phyloP scores from a whole-genome alignment of 257 asterid species.

The Solanum phureja region DNA sequence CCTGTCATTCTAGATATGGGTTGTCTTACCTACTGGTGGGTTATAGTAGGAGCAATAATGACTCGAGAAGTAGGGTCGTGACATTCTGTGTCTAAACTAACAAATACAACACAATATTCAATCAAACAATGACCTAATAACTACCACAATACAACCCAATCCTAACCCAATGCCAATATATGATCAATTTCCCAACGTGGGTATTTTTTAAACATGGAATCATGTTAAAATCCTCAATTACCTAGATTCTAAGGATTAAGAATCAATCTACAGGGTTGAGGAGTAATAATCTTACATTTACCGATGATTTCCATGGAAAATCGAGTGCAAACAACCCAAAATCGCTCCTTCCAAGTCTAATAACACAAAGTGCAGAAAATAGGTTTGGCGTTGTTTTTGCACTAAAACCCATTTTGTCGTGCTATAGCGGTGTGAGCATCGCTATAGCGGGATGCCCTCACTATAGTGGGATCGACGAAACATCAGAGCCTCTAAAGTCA shows the following conservation, averaged over 20 bases:
- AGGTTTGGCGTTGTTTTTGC: neutral
- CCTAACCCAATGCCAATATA: neutral
- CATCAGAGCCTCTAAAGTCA: neutral
- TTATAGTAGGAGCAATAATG: too few relatives aligned
- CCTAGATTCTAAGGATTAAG: neutral
- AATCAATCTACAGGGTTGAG: neutral
- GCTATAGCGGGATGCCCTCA: neutral
- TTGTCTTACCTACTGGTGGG: too few relatives aligned
- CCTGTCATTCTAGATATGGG: too few relatives aligned
- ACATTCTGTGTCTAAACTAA: too few relatives aligned
- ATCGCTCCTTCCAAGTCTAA: neutral
- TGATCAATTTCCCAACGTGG: neutral
- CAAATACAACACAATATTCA: too few relatives aligned
- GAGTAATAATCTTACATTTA: neutral
- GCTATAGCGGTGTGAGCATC: neutral
- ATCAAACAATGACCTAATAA: too few relatives aligned
- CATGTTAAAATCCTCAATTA: neutral
- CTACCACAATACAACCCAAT: neutral
- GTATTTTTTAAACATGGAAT: neutral
- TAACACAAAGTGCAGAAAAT: neutral
- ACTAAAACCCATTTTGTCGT: neutral
- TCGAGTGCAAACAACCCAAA: neutral
- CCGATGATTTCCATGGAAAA: neutral
- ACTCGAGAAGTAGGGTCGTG: too few relatives aligned
- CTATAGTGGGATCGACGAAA: neutral